phyloP scores from a whole-genome alignment of 768 basidiomycete genomes.

The Lyophyllum decastes region DNA sequence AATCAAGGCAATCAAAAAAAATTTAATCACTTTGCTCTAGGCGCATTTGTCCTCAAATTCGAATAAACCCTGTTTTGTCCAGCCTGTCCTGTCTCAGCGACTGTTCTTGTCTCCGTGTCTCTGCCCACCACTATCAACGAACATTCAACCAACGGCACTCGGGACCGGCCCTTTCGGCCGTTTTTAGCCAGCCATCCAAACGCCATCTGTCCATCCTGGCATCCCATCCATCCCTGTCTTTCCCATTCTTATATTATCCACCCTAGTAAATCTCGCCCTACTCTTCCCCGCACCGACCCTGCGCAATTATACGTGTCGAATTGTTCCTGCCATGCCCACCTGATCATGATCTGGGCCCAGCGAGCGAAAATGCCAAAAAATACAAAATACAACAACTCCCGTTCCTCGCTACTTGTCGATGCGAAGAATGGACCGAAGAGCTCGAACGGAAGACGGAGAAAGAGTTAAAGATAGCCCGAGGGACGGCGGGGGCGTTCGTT shows the following conservation, averaged over 20 bases:
- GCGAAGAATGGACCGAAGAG: not conserved
- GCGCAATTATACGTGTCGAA: too few species aligned
- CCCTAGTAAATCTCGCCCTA: not conserved
- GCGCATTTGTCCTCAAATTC: slow-evolving; percentile 7
- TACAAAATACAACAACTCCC: not conserved
- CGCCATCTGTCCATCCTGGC: not conserved
- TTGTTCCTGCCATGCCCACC: too few species aligned
- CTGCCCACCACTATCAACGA: not conserved
- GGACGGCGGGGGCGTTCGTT: too few species aligned
- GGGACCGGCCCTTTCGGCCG: not conserved
- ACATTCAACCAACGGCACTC: not conserved
- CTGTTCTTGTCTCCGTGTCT: not conserved
- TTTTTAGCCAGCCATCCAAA: not conserved
- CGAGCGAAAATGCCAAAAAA: not conserved
- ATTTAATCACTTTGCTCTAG: slow-evolving; percentile 6
- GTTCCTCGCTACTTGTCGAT: not conserved
- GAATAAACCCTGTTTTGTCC: not conserved
- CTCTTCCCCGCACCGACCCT: not conserved
- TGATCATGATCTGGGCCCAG: too few species aligned
- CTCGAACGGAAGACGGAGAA: not conserved
- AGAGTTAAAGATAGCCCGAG: not conserved
- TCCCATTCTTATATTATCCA: too few species aligned
- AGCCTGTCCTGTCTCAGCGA: too few species aligned
- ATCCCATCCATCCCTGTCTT: not conserved
- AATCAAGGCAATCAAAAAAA: slow-evolving; percentile 16